Evolutionary conservation across 73 alveolate genomes (phyloP).

Genomic region (Paramecium octaurelia): DNA sequence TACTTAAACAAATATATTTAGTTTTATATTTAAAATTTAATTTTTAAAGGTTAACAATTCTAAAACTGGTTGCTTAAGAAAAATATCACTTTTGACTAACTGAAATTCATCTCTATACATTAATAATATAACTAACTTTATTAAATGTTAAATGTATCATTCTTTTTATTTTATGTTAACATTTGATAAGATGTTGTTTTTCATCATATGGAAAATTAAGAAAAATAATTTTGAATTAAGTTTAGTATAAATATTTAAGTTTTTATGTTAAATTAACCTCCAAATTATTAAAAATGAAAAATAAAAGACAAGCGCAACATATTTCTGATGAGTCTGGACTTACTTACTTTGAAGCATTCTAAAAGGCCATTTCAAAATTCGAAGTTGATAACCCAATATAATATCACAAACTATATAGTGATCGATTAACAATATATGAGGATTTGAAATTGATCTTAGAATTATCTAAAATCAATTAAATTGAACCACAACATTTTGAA

Average conservation of each 20-base stretch:
- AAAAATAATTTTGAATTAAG: too few relatives aligned
- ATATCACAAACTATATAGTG: background rate
- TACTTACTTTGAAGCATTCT: conserved; percentile 5
- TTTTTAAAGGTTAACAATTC: too few relatives aligned
- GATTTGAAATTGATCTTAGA: conserved; percentile 9
- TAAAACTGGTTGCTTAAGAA: too few relatives aligned
- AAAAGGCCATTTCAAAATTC: background rate
- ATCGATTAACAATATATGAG: background rate
- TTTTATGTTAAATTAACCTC: background rate
- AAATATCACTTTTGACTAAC: too few relatives aligned
- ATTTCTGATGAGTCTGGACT: background rate
- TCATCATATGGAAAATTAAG: background rate
- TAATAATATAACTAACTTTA: too few relatives aligned
- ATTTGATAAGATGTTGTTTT: background rate
- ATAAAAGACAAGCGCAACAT: background rate
- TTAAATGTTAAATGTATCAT: background rate
- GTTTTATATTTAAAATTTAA: too few relatives aligned
- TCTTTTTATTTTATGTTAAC: background rate
- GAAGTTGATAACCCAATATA: background rate
- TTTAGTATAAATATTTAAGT: background rate
- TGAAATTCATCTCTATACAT: too few relatives aligned
- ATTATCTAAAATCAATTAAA: background rate
- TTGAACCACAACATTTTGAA: conserved; percentile 11
- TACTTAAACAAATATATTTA: too few relatives aligned
- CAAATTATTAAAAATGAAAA: background rate